Evolutionary conservation across 306 rosid genomes (phyloP), one percentile per base, ranked within the genome.

Genomic region (Prunus kanzakura): DNA sequence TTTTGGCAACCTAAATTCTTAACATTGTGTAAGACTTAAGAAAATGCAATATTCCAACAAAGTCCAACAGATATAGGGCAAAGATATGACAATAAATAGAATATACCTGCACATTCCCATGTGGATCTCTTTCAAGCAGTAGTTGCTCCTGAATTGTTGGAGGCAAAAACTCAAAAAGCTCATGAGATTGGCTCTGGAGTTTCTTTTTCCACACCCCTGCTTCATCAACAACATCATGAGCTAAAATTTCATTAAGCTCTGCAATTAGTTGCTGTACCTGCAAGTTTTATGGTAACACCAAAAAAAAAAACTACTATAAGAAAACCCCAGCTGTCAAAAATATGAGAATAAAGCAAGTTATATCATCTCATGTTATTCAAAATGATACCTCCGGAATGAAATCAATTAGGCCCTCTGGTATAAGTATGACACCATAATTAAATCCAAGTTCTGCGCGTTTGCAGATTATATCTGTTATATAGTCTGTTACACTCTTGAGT

Each of bases 81-180:
- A 56, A 64, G 72, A 66, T 74, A 79, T 38, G 67, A 77, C 19
- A 76, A 35, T 2, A 65, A 25, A 56, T 49, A 77, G 60, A 54
- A 77, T 47, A 64, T 69, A 89, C 98, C 95, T 93, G 98, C 55
- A 93, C 98, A 79, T 93, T 93, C 75, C 98, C 98, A 76, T 93
- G 96, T 20, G 96, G 98, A 82, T 93, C 98, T 84, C 98, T 89
- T 81, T 93, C 98, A 78, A 93, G 98, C 93, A 93, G 78, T 86
- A 93, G 78, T 64, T 93, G 98, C 80, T 93, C 98, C 82, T 90
- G 98, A 79, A 93, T 93, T 75, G 98, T 91, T 87, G 71, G 87
- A 75, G 98, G 98, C 77, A 93, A 81, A 68, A 93, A 78, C 9
- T 93, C 94, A 83, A 93, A 93, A 76, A 93, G 98, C 67, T 85